These are phyloP conservation scores for Silene uniflora DNA, from an alignment of 148 eudicot species.

Conservation along the genomic window DNA sequence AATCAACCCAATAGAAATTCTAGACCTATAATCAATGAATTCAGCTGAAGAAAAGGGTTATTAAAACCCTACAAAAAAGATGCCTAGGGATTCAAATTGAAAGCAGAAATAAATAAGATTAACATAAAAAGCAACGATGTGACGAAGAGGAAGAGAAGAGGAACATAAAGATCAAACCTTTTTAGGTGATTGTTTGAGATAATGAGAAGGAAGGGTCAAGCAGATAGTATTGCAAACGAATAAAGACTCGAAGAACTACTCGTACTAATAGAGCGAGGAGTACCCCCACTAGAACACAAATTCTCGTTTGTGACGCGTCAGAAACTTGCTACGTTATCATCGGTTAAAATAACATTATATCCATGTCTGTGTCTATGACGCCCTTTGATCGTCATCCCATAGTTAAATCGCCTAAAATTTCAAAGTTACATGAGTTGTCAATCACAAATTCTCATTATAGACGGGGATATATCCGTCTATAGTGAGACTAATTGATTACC, in stretches of 20 bases:
- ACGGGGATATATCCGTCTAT: too few relatives aligned
- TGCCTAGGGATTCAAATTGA: background rate
- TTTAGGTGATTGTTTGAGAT: background rate
- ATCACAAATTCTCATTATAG: too few relatives aligned
- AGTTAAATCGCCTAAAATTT: too few relatives aligned
- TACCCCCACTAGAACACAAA: too few relatives aligned
- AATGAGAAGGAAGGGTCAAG: background rate
- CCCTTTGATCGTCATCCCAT: too few relatives aligned
- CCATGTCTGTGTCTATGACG: too few relatives aligned
- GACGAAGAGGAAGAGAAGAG: background rate
- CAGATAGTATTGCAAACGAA: background rate
- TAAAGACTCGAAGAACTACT: background rate
- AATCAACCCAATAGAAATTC: background rate
- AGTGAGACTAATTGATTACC: too few relatives aligned
- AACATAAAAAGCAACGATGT: background rate
- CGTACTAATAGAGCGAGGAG: too few relatives aligned
- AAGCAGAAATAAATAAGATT: background rate
- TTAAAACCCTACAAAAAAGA: constrained; percentile 1
- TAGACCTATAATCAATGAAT: background rate
- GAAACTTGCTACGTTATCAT: too few relatives aligned
- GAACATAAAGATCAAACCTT: constrained; percentile 24
- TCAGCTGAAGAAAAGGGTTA: background rate
- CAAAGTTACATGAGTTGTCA: too few relatives aligned
- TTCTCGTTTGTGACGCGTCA: too few relatives aligned
- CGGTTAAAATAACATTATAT: too few relatives aligned